Conservation (phyloP, 2,329 filamentous ascomycete species). For the Acrocalymma vagum region DNA sequence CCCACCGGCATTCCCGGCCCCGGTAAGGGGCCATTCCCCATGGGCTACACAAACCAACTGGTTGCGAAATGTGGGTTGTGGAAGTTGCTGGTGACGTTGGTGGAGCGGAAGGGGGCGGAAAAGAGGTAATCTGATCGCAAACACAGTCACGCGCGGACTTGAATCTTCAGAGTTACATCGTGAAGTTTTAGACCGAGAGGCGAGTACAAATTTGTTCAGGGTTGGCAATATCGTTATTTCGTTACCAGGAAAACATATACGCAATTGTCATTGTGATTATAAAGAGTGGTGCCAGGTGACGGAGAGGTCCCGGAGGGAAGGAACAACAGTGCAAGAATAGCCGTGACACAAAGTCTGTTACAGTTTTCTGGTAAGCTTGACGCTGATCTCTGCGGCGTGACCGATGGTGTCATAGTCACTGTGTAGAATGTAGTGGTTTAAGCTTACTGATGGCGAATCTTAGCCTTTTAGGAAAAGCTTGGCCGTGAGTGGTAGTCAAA, state of each 20-base stretch:
- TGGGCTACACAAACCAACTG: slow-evolving; percentile 8
- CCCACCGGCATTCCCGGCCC: no score
- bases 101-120: no score
- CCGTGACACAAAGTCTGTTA: no score
- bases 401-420: background rate
- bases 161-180: background rate
- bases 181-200: background rate
- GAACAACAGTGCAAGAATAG: no score
- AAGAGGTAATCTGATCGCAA: no score
- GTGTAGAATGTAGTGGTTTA: background rate
- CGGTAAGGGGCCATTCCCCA: slow-evolving; percentile 6
- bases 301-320: no score
- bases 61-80: slow-evolving; percentile 1
- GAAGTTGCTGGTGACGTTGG: slow-evolving; percentile 6
- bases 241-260: no score
- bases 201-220: background rate
- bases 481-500: background rate
- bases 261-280: no score
- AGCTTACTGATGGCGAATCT: slow-evolving; percentile 5
- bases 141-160: slow-evolving; percentile 5
- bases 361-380: no score
- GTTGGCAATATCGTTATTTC: no score
- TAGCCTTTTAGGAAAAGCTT: slow-evolving; percentile 1
- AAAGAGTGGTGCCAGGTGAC: no score
- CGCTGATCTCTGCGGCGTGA: no score